Percentiles rank a stretch among this genome's conserved stretches.
phyloP scores from a whole-genome alignment of 441 rosid species.

The Corymbia calophylla region DNA sequence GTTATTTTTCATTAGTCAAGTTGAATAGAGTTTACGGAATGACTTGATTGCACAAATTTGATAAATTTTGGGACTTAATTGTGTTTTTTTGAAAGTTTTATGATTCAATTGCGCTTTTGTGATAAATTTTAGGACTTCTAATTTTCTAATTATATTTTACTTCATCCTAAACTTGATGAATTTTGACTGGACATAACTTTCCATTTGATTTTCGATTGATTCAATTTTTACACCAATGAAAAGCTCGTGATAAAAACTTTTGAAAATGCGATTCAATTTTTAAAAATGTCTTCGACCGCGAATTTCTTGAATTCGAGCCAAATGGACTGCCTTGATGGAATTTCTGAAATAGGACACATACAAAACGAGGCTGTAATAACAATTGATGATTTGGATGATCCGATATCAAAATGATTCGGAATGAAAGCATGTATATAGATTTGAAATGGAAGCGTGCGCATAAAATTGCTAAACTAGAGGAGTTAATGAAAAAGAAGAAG shows the following conservation, averaged over 20 bases:
- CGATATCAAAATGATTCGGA: too few species aligned
- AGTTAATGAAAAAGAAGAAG: too few species aligned
- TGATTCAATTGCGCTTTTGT: fast-evolving
- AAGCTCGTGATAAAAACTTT: background rate
- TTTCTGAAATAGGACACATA: background rate
- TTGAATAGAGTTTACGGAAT: too few species aligned
- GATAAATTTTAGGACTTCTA: too few species aligned
- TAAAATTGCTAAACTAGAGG: background rate
- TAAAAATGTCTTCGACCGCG: background rate
- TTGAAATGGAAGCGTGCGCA: background rate
- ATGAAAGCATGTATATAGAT: background rate
- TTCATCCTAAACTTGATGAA: background rate
- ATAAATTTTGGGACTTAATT: too few species aligned
- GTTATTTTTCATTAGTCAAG: background rate
- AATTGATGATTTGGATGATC: background rate
- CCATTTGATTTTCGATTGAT: background rate
- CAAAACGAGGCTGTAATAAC: background rate
- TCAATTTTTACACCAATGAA: background rate
- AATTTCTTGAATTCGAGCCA: background rate
- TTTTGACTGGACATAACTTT: background rate
- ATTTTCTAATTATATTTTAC: background rate
- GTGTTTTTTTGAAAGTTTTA: too few species aligned
- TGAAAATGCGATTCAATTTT: background rate
- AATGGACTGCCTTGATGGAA: too few species aligned
- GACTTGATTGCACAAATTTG: too few species aligned